phyloP scores from a whole-genome alignment of 2,329 filamentous ascomycete species.

The Cryphonectria carpinicola region DNA sequence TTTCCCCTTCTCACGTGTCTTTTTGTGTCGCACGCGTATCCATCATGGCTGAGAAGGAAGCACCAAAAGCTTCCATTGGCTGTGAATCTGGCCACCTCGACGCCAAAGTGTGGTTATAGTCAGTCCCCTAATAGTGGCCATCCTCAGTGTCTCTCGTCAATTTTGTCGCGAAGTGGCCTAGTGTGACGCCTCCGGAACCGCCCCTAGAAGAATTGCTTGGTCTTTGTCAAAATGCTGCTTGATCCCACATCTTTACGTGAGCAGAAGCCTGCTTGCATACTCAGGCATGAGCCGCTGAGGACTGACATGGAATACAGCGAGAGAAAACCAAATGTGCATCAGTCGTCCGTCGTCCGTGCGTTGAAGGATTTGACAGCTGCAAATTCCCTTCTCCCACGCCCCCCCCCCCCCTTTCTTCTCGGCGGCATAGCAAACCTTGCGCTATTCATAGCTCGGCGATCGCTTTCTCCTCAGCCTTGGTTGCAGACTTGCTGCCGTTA shows the following conservation, averaged over 20 bases:
- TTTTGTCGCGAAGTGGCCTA: conserved; percentile 45
- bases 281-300: conserved; percentile 2
- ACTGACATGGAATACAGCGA: background rate
- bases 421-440: background rate
- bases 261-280: conserved; percentile 1
- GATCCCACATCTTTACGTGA: background rate
- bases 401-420: no score
- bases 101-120: background rate
- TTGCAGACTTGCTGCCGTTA: background rate
- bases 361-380: background rate
- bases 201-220: background rate
- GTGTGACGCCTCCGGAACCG: conserved; percentile 32
- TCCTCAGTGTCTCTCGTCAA: conserved; percentile 40
- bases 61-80: background rate
- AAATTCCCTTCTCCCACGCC: background rate
- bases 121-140: background rate
- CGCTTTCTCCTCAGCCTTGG: background rate
- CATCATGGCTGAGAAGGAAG: background rate
- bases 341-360: background rate
- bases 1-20: background rate
- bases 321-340: background rate
- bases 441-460: background rate
- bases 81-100: background rate
- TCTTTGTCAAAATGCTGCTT: background rate
- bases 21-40: conserved; percentile 9